These are phyloP conservation scores for Luffa acutangula DNA, from an alignment of 306 rosid genomes.

Conservation along the genomic window DNA sequence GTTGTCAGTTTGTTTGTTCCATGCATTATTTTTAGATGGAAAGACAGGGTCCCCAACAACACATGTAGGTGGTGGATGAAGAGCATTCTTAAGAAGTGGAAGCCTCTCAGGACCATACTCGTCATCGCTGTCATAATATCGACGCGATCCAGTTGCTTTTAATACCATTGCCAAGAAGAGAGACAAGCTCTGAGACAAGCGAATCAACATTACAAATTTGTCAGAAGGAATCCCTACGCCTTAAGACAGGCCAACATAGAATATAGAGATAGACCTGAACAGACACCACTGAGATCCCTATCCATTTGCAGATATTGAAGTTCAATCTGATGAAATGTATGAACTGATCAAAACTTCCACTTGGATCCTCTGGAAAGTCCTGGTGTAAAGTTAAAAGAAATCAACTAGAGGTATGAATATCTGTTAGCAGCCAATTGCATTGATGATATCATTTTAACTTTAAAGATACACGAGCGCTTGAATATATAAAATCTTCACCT, in stretches of 20 bases:
- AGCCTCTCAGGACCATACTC: constrained; percentile 49
- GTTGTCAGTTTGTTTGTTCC: constrained; percentile 34
- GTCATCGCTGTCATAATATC: constrained; percentile 61
- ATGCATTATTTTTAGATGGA: constrained; percentile 30
- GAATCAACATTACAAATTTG: not conserved
- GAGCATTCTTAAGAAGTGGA: constrained; percentile 56
- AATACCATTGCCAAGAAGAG: constrained; percentile 65
- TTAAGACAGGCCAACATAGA: not conserved
- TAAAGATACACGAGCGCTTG: not conserved
- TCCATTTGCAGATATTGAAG: constrained; percentile 63
- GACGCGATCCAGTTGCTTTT: constrained; percentile 70
- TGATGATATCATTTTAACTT: not conserved
- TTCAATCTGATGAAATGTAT: constrained; percentile 49
- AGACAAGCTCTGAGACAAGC: constrained; percentile 45
- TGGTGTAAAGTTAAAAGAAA: constrained; percentile 17
- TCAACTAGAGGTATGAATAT: constrained; percentile 1
- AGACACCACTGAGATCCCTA: constrained; percentile 49
- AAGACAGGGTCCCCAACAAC: constrained; percentile 50
- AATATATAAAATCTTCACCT: constrained; percentile 26
- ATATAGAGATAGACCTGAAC: constrained; percentile 44
- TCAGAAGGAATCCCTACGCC: not conserved
- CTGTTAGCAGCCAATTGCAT: not conserved
- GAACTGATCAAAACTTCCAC: constrained; percentile 51
- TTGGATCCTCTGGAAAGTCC: constrained; percentile 78
- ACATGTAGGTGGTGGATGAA: constrained; percentile 31